A percentile compares a stretch with the other conserved stretches of the same genome.
Evolutionary conservation across 1,139 yeast species (phyloP).

Genomic region (Blastobotrys raffinosifermentans): DNA sequence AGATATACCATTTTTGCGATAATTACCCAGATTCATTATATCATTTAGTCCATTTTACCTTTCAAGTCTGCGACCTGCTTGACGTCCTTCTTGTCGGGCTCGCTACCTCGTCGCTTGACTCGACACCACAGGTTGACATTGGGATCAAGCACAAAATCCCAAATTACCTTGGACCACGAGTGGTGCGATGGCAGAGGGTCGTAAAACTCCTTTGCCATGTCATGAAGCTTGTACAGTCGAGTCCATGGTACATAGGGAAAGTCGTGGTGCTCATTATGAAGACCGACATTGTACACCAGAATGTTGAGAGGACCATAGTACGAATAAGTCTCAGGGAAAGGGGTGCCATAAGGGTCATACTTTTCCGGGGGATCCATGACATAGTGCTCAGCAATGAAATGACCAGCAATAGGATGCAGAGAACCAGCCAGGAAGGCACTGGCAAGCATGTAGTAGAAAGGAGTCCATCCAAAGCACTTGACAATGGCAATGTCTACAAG

Average conservation of each 20-base stretch:
- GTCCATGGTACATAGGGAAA: constrained; percentile 94
- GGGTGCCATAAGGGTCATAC: constrained; percentile 28
- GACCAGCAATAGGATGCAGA: constrained; percentile 91
- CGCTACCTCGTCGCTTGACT: constrained; percentile 49
- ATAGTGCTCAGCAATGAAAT: constrained; percentile 91
- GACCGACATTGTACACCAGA: constrained; percentile 88
- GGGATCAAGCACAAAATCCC: constrained; percentile 64
- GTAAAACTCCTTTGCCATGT: constrained; percentile 74
- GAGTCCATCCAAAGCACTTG: constrained; percentile 53
- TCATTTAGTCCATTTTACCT: too few species aligned
- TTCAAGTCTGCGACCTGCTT: too few species aligned
- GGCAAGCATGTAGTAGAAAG: constrained; percentile 61
- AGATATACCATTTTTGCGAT: too few species aligned
- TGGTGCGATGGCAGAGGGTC: constrained; percentile 71
- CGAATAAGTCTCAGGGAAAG: constrained; percentile 76
- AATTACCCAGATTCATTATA: too few species aligned
- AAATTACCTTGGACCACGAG: constrained; percentile 74
- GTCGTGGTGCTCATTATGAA: constrained; percentile 93
- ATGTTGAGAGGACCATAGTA: constrained; percentile 76
- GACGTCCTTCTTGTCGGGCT: constrained; percentile 17
- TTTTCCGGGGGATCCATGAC: constrained; percentile 54
- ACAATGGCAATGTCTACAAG: constrained; percentile 53
- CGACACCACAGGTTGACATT: constrained; percentile 72
- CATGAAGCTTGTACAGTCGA: constrained; percentile 57
- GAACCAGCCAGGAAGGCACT: constrained; percentile 88